Conservation (phyloP, 495 filamentous ascomycete species). For the Peziza echinospora region DNA sequence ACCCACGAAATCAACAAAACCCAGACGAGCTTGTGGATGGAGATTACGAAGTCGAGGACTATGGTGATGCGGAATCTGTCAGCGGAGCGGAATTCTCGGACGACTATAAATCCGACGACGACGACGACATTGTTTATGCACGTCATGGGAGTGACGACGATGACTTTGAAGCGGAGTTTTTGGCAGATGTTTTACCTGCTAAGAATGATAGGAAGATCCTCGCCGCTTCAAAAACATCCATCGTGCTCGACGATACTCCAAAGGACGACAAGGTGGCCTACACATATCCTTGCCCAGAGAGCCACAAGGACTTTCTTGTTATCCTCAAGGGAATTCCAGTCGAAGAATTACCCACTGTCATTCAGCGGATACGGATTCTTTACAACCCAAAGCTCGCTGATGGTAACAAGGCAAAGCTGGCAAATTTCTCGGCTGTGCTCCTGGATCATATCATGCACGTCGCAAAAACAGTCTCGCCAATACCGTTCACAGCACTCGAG, state of each 20-base stretch:
- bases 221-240: neutral
- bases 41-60: slow-evolving; percentile 25
- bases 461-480: slow-evolving; percentile 23
- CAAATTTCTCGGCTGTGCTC: slow-evolving; percentile 47
- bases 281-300: slow-evolving; percentile 64
- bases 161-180: slow-evolving; percentile 41
- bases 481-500: slow-evolving; percentile 39
- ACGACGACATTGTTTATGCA: slow-evolving; percentile 29
- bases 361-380: slow-evolving; percentile 69
- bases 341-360: slow-evolving; percentile 48
- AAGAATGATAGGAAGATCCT: slow-evolving; percentile 24
- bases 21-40: slow-evolving; percentile 25
- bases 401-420: slow-evolving; percentile 67
- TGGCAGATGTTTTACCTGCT: slow-evolving; percentile 37
- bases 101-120: slow-evolving; percentile 29
- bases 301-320: slow-evolving; percentile 47
- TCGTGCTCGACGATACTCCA: neutral
- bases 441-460: slow-evolving; percentile 58
- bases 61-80: slow-evolving; percentile 66
- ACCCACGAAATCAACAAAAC: slow-evolving; percentile 21
- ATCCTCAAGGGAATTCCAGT: slow-evolving; percentile 36
- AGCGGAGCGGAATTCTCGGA: slow-evolving; percentile 32
- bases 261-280: slow-evolving; percentile 37
- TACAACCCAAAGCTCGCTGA: slow-evolving; percentile 70
- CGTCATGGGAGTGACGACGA: slow-evolving; percentile 34